Percentiles rank a stretch among this genome's conserved stretches.
Evolutionary conservation across 176 grass and related monocot species (phyloP).

Genomic region (Elaeis guineensis): DNA sequence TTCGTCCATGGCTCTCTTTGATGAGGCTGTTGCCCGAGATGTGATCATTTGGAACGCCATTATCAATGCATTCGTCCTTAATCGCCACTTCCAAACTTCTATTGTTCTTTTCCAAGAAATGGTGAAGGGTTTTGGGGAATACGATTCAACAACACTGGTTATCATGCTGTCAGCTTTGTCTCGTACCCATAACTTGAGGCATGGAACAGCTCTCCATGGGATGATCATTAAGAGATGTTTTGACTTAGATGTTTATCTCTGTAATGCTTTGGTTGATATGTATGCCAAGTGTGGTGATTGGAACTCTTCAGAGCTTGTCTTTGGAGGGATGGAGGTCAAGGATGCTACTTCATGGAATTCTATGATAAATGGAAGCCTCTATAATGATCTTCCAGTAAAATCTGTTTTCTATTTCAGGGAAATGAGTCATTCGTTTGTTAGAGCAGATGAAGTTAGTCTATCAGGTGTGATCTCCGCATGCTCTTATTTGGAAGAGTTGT

Average conservation of each 20-base stretch:
- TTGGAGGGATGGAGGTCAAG: conserved; percentile 39
- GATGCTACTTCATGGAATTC: conserved; percentile 69
- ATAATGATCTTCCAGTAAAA: conserved; percentile 24
- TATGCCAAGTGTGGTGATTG: conserved; percentile 55
- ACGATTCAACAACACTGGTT: conserved; percentile 44
- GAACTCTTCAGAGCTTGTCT: conserved; percentile 33
- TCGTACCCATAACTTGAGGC: conserved; percentile 7
- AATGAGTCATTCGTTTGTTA: conserved; percentile 27
- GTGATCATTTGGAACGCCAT: conserved; percentile 65
- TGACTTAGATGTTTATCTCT: conserved; percentile 14
- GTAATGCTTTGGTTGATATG: conserved; percentile 67
- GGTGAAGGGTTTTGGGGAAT: conserved; percentile 16
- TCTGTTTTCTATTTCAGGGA: conserved; percentile 51
- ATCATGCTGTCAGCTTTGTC: conserved; percentile 56
- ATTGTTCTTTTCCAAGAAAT: conserved; percentile 39
- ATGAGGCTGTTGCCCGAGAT: conserved; percentile 35
- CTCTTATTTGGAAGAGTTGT: conserved; percentile 14
- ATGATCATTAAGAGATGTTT: conserved; percentile 28
- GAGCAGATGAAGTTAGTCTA: conserved; percentile 47
- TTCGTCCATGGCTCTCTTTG: conserved; percentile 34
- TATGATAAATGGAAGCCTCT: conserved; percentile 46
- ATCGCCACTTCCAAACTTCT: conserved; percentile 15
- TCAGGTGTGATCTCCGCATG: conserved; percentile 41
- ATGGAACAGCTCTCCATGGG: conserved; percentile 41
- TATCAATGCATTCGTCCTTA: conserved; percentile 21